Evolutionary conservation across 345 rosid genomes (phyloP), one percentile per base, ranked within the genome.

Genomic region (Syzygium oleosum): DNA sequence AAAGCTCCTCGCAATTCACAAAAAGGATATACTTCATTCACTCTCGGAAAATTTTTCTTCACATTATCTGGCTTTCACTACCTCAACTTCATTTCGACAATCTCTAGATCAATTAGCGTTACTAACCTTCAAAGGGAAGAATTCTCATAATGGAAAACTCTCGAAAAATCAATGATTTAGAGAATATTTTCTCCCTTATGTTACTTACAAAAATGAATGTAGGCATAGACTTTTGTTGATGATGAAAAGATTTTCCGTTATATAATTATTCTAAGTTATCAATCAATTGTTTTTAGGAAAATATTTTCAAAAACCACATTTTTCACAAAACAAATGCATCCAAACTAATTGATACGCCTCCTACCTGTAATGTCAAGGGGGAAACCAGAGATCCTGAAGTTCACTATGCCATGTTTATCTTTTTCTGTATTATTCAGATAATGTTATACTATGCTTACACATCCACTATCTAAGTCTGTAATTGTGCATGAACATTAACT

Each of bases 181-280:
- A 9, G 21, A 8, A 21, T 55, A 7, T 55, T 4, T 56, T 17
- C 8, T 58, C 2, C 0, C 0, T 61, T 61, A 13, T 61, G 7
- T 61, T 0, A 61, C 13, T 27, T 27, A 61, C 0, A 59, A 27
- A 61, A 3, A 12, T 27, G 7, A 27, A 61, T 10, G 2, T 59
- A 2, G 31, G 3, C 7, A 11, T 12, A n/a, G 0, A 61, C 0
- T 61, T 61, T 13, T n/a, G 19, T n/a, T 61, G 2, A 61, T 27
- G 12, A n/a, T 13, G 9, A 61, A 61, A 61, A 61, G 0, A n/a
- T n/a, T 61, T 61, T 61, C 73, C 12, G 27, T 61, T 7, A n/a
- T 27, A 27, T n/a, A 31, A 61, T 34, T 13, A 6, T n/a, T 61
- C 9, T n/a, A 61, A n/a, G 73, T 13, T 16, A 14, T 13, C 3